Evolutionary conservation across 2,329 filamentous ascomycete genomes (phyloP).

Genomic region (Chaetomium strumarium): DNA sequence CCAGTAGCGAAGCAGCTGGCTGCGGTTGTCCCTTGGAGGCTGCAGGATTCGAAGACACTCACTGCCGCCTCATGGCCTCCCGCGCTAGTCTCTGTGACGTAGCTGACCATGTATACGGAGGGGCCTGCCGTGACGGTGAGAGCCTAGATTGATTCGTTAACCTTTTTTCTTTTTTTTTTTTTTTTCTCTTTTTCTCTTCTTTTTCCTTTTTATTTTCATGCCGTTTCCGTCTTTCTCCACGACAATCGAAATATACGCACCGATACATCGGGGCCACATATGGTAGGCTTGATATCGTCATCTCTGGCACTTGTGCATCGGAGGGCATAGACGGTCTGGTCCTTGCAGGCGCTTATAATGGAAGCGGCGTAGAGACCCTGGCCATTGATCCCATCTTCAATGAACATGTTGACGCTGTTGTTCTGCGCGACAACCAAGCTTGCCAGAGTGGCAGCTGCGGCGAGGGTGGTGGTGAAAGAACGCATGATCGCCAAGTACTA

Average conservation of each 20-base stretch:
- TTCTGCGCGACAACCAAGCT: background rate
- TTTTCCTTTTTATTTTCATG: no score
- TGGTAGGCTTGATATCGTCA: background rate
- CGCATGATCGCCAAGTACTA: background rate
- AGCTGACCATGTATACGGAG: background rate
- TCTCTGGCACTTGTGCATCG: background rate
- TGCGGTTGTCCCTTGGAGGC: background rate
- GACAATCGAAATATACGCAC: background rate
- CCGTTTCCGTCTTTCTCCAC: no score
- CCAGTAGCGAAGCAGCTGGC: background rate
- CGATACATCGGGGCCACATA: background rate
- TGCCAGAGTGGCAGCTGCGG: background rate
- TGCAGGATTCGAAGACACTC: background rate
- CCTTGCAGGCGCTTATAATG: background rate
- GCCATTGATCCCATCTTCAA: background rate
- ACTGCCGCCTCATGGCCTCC: background rate
- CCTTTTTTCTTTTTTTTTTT: no score
- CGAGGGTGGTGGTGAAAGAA: background rate
- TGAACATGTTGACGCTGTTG: background rate
- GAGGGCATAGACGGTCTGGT: constrained; percentile 3
- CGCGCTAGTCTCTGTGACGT: background rate
- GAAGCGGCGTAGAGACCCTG: background rate
- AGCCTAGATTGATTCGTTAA: background rate
- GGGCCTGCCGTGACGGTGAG: background rate
- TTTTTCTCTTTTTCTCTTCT: no score